Base-by-base conservation (phyloP, 805 yeast genomes). In the Limtongia smithiae region DNA sequence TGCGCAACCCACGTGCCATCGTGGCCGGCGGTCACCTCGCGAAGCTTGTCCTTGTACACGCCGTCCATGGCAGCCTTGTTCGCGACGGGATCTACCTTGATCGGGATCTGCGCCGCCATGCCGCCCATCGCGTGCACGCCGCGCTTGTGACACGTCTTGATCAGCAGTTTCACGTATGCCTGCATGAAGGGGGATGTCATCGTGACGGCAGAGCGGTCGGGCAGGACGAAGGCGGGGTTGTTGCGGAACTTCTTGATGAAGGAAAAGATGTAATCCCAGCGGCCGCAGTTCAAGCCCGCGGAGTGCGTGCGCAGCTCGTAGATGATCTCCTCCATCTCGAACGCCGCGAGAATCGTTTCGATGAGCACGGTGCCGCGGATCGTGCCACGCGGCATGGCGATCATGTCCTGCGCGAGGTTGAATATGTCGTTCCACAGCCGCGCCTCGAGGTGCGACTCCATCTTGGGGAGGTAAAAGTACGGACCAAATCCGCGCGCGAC, bases 1-100 rank as follows among this genome's bases (percentile, higher is more conserved):
- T 81, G 87, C 38, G 87, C 87, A 58, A 81, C 83, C 87, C 87
- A 81, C 61, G 85, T 80, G 30, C 86, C 84, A 67, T 82, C 87
- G 66, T 83, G 83, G 38, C 87, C 87, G 36, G 82, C 81, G 41
- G 68, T 61, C 37, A 74, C 87, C 68, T 81, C 87, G 50, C 86
- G 73, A 62, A 79, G 73, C 73, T 81, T 81, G 69, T 81, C 87
- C 63, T 73, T 76, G 60, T 78, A 76, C 48, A 81, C 87, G 55
- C 80, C 81, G 60, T 78, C 82, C 80, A 82, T 76, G 44, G 85
- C 85, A 44, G 70, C 70, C 65, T 70, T 71, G 72, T 81, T 81
- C 59, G 83, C 80, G 46, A 65, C 76, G 38, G 73, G 73, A 60
- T 82, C 85, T 47, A 73, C 71, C 73, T 81, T 81, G 71, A 81